Evolutionary conservation across 2,329 filamentous ascomycete genomes (phyloP).

Genomic region (Aspergillus luchuensis): DNA sequence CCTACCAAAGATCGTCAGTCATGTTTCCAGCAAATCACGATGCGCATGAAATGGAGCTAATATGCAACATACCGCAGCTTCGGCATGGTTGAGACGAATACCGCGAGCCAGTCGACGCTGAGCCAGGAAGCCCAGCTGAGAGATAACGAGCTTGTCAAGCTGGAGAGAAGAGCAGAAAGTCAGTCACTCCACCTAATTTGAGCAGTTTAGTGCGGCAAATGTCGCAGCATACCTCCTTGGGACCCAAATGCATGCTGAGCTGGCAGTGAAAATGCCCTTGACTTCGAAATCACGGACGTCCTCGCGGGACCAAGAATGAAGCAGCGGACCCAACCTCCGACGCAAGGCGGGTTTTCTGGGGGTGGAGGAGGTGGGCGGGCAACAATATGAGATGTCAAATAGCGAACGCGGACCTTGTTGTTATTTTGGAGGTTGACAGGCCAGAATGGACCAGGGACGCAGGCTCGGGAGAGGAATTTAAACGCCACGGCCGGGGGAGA

Average conservation of each 20-base stretch:
- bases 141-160: slow-evolving; percentile 95
- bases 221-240: slow-evolving; percentile 44
- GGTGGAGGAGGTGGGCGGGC: neutral
- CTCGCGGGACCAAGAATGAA: neutral
- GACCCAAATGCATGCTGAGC: slow-evolving; percentile 48
- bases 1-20: slow-evolving; percentile 28
- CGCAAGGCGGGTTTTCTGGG: too few relatives aligned
- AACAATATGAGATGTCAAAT: neutral
- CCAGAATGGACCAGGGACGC: neutral
- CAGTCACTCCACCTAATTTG: neutral
- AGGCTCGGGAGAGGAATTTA: slow-evolving; percentile 1
- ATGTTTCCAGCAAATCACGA: neutral
- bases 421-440: neutral
- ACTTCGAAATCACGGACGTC: neutral
- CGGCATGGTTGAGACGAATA: slow-evolving; percentile 84
- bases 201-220: neutral
- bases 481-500: neutral
- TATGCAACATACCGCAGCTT: slow-evolving; percentile 67
- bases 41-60: neutral
- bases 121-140: slow-evolving; percentile 82
- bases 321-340: too few relatives aligned
- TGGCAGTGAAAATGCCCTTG: neutral
- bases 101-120: slow-evolving; percentile 86
- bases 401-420: neutral
- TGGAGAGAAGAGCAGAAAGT: slow-evolving; percentile 41